These are phyloP conservation scores for Macrophomina pseudophaseolina DNA, from an alignment of 2,329 filamentous ascomycete genomes.

Conservation along the genomic window DNA sequence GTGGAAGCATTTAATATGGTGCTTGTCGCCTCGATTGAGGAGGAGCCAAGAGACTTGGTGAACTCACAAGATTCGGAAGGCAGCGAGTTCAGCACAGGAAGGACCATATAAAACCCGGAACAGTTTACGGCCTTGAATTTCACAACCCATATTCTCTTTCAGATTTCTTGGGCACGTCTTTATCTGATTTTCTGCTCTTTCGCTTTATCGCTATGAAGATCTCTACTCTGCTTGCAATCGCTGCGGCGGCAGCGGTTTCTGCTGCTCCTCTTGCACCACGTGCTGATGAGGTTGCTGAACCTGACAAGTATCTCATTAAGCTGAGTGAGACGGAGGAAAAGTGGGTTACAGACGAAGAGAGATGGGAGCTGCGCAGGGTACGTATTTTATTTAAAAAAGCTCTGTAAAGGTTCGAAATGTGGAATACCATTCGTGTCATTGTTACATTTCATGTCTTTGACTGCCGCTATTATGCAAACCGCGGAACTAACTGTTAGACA, in stretches of 20 bases:
- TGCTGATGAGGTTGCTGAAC: slow-evolving; percentile 9
- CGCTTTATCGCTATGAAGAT: slow-evolving; percentile 2
- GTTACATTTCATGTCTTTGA: no score
- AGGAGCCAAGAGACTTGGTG: slow-evolving; percentile 23
- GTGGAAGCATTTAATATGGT: slow-evolving; percentile 12
- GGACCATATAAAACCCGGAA: not conserved
- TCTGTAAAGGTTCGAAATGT: no score
- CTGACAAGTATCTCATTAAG: slow-evolving; percentile 13
- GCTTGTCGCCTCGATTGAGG: slow-evolving; percentile 16
- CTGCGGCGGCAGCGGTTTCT: slow-evolving; percentile 16
- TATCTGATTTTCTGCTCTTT: no score
- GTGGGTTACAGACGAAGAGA: slow-evolving; percentile 19
- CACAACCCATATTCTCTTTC: not conserved
- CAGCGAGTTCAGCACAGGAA: not conserved
- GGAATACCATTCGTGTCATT: no score
- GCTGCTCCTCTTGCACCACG: slow-evolving; percentile 11
- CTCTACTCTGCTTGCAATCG: slow-evolving; percentile 13
- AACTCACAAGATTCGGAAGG: slow-evolving; percentile 1
- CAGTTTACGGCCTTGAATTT: not conserved
- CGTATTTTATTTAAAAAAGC: not conserved
- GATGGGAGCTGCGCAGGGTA: slow-evolving; percentile 17
- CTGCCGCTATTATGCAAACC: not conserved
- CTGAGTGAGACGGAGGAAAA: slow-evolving; percentile 19
- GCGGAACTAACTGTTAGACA: not conserved
- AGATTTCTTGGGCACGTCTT: not conserved